Evolutionary conservation across 2,329 filamentous ascomycete species (phyloP).

Genomic region (Tolypocladium tundrense): DNA sequence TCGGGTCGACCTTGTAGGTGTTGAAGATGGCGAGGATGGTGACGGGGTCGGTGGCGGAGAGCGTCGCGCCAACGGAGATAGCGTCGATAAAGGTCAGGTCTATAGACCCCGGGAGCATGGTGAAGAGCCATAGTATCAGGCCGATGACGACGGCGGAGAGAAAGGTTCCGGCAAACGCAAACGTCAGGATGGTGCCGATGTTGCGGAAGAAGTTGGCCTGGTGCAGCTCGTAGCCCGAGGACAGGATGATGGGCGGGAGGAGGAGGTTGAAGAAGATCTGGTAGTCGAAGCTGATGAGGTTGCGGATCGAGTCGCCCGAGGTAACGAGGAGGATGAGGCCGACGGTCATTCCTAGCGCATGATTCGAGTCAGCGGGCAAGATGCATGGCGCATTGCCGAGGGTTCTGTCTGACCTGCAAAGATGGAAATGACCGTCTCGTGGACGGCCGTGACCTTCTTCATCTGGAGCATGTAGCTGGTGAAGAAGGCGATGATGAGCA

Average conservation of each 20-base stretch:
- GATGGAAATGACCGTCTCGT: slow-evolving; percentile 97
- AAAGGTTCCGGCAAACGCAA: slow-evolving; percentile 94
- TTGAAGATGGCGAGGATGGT: slow-evolving; percentile 99
- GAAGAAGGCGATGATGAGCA: slow-evolving; percentile 90
- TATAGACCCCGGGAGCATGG: slow-evolving; percentile 71
- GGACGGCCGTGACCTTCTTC: slow-evolving; percentile 92
- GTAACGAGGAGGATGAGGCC: slow-evolving; percentile 78
- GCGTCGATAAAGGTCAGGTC: slow-evolving; percentile 89
- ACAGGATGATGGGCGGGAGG: slow-evolving; percentile 95
- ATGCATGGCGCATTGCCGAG: neutral
- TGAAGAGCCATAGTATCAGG: slow-evolving; percentile 80
- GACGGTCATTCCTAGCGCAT: slow-evolving; percentile 73
- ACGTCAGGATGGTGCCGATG: slow-evolving; percentile 92
- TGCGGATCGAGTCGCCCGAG: slow-evolving; percentile 73
- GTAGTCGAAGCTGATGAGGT: slow-evolving; percentile 92
- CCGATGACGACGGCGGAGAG: slow-evolving; percentile 94
- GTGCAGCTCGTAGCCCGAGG: slow-evolving; percentile 93
- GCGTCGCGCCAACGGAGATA: slow-evolving; percentile 89
- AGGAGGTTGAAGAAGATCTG: slow-evolving; percentile 99
- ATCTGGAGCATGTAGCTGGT: slow-evolving; percentile 95
- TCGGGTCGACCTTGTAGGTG: slow-evolving; percentile 97
- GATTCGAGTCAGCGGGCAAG: neutral
- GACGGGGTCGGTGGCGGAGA: slow-evolving; percentile 94
- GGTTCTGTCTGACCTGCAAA: slow-evolving; percentile 46
- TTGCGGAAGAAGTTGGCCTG: slow-evolving; percentile 99